phyloP scores from a whole-genome alignment of 106 monocot genomes.

The Dendrobium officinale region DNA sequence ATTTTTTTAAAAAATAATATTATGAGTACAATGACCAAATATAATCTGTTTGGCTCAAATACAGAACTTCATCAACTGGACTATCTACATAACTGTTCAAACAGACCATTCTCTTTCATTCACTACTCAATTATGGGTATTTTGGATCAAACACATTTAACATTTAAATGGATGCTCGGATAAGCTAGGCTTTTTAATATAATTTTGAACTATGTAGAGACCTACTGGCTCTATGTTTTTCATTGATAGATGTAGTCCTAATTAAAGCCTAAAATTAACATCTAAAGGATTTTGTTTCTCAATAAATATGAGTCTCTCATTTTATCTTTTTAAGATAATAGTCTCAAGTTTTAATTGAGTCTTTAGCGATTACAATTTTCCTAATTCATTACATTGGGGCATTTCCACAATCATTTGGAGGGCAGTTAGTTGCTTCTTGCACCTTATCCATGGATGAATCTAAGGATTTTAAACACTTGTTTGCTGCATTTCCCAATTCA shows the following conservation, averaged over 20 bases:
- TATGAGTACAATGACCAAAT: neutral
- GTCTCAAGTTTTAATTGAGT: neutral
- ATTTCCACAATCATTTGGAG: too few species aligned
- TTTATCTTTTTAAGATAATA: neutral
- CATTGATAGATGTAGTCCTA: too few species aligned
- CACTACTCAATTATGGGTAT: neutral
- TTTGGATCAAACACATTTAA: neutral
- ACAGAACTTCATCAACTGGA: neutral
- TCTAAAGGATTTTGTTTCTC: neutral
- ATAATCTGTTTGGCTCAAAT: neutral
- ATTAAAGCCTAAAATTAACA: neutral
- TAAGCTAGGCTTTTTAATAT: neutral
- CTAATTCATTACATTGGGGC: neutral
- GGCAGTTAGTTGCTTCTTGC: too few species aligned
- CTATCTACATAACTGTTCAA: neutral
- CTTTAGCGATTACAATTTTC: neutral
- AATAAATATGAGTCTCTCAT: neutral
- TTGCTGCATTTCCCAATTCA: too few species aligned
- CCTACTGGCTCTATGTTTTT: neutral
- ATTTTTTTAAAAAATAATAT: too few species aligned
- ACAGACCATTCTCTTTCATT: neutral
- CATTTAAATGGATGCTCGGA: neutral
- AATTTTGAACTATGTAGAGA: neutral
- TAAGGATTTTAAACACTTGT: too few species aligned
- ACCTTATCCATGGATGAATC: too few species aligned